Conservation (phyloP, 1,139 yeast species). For the Suhomyces guaymorum region DNA sequence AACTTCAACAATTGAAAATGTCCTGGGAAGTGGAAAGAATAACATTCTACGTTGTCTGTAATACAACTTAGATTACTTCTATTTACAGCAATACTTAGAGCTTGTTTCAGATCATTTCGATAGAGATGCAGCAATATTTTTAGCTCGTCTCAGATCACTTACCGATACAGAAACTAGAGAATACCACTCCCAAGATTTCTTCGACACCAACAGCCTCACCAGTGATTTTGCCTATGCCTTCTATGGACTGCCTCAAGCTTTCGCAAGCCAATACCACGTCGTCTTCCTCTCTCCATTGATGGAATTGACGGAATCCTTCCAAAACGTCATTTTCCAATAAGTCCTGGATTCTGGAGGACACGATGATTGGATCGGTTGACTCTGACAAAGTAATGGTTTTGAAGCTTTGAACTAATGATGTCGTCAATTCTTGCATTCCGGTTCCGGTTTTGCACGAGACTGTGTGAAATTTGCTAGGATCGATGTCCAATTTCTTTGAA, state of each 20-base stretch:
- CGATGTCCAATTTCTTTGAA: conserved; percentile 24
- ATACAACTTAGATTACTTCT: conserved; percentile 47
- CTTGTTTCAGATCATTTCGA: too few relatives aligned
- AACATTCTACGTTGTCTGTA: conserved; percentile 31
- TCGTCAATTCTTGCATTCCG: conserved; percentile 56
- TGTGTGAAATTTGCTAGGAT: conserved; percentile 34
- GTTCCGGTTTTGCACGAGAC: conserved; percentile 63
- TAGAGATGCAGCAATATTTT: conserved; percentile 28
- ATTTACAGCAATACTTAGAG: too few relatives aligned
- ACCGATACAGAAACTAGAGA: conserved; percentile 91
- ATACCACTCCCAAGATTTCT: conserved; percentile 87
- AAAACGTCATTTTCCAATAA: conserved; percentile 71
- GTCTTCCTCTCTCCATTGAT: conserved; percentile 47
- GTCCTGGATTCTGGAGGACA: conserved; percentile 77
- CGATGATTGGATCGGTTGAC: conserved; percentile 59
- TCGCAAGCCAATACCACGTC: conserved; percentile 86
- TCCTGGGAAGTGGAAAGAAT: conserved; percentile 51
- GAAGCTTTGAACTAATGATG: conserved; percentile 44
- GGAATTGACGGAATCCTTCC: conserved; percentile 66
- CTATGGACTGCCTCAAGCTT: conserved; percentile 69
- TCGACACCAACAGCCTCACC: conserved; percentile 89
- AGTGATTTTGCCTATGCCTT: conserved; percentile 88
- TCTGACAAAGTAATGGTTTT: conserved; percentile 50
- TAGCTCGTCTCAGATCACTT: conserved; percentile 46
- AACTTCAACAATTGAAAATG: conserved; percentile 48